Evolutionary conservation across 768 basidiomycete species (phyloP).

Genomic region (Lactarius hengduanensis): DNA sequence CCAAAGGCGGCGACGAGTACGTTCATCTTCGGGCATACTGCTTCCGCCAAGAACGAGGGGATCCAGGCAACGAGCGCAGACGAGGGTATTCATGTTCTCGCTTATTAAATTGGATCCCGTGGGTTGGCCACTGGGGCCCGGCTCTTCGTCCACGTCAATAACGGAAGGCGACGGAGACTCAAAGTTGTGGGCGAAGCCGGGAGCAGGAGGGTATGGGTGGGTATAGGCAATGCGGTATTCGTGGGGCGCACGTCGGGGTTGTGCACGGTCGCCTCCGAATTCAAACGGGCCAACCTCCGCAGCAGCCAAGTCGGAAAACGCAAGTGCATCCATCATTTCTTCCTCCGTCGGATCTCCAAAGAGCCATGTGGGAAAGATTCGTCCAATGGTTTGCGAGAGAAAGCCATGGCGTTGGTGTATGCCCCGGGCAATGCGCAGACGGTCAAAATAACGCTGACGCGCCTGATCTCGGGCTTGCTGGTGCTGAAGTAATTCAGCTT

Average conservation of each 20-base stretch:
- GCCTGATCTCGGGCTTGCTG: conserved; percentile 19
- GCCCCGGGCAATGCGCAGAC: conserved; percentile 14
- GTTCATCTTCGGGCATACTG: conserved; percentile 42
- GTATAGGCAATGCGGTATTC: conserved; percentile 63
- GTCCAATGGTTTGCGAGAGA: conserved; percentile 23
- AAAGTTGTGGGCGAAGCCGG: conserved; percentile 74
- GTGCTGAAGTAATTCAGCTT: conserved; percentile 21
- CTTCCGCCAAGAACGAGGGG: conserved; percentile 56
- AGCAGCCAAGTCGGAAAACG: conserved; percentile 23
- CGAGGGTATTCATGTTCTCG: conserved; percentile 47
- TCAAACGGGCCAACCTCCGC: conserved; percentile 5
- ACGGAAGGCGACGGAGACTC: conserved; percentile 41
- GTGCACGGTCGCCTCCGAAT: conserved; percentile 8
- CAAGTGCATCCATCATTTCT: conserved; percentile 27
- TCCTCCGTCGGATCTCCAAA: conserved; percentile 25
- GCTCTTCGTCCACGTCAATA: conserved; percentile 49
- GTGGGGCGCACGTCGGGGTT: conserved; percentile 30
- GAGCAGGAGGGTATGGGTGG: conserved; percentile 52
- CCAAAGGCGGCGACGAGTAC: conserved; percentile 56
- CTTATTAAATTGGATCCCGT: conserved; percentile 32
- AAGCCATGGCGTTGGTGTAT: conserved; percentile 25
- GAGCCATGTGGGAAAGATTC: conserved; percentile 26
- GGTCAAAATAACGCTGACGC: conserved; percentile 21
- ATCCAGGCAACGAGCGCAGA: conserved; percentile 66
- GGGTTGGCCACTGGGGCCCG: conserved; percentile 25